Percentiles rank a stretch among this genome's conserved stretches.
These are phyloP conservation scores for Capsicum rhomboideum DNA, from an alignment of 257 asterid species.

Conservation along the genomic window DNA sequence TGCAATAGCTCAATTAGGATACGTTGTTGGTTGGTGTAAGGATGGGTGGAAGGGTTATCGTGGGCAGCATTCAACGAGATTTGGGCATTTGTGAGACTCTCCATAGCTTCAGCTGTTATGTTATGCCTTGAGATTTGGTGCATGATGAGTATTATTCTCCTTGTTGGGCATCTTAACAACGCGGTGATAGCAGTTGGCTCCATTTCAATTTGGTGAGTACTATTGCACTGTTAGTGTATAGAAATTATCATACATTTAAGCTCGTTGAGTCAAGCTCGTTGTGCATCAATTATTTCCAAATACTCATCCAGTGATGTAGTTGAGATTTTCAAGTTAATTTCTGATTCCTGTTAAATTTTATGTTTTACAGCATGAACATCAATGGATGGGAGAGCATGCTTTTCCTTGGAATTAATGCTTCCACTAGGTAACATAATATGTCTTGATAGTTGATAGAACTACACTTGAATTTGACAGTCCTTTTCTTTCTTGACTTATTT, in stretches of 20 bases:
- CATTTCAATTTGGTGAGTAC: constrained; percentile 29
- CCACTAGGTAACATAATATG: constrained; percentile 39
- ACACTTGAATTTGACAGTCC: not conserved
- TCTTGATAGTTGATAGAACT: not conserved
- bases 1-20: constrained; percentile 25
- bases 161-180: constrained; percentile 33
- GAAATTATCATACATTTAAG: not conserved
- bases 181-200: constrained; percentile 40
- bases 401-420: constrained; percentile 51
- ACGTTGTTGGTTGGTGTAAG: constrained; percentile 42
- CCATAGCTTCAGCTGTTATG: constrained; percentile 57
- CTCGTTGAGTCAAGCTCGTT: not conserved
- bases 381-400: constrained; percentile 61
- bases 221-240: not conserved
- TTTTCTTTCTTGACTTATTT: not conserved
- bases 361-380: constrained; percentile 42
- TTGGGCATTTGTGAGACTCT: constrained; percentile 41
- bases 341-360: not conserved
- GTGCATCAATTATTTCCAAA: not conserved
- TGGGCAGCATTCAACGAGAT: constrained; percentile 45
- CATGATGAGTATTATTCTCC: constrained; percentile 31
- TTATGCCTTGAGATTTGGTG: constrained; percentile 48
- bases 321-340: not conserved
- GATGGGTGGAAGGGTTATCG: constrained; percentile 47
- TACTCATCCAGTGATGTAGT: not conserved